Evolutionary conservation across 2,329 filamentous ascomycete species (phyloP), one percentile per base, ranked within the genome.

Genomic region (Apiospora phragmitis): DNA sequence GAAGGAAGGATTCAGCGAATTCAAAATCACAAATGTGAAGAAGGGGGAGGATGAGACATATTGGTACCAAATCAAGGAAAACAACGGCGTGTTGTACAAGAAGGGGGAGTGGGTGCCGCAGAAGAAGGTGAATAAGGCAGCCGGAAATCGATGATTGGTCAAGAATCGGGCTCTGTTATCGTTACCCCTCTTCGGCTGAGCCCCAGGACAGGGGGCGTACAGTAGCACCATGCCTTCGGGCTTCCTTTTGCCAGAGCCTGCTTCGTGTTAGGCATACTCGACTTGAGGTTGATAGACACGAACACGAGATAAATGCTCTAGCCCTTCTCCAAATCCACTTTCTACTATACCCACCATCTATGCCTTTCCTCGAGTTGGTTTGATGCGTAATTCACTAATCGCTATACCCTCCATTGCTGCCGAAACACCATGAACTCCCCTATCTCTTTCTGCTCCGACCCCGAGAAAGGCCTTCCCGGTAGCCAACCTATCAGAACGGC

Each of bases 1-100:
- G 4, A n/a, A 24, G 8, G 1, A 24, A 59, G 4, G 0, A 2
- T 7, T 7, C 29, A 4, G 3, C 4, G 12, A 1, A 16, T 9
- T 21, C 7, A 21, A 35, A 12, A 62, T 62, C 4, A 32, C 29
- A n/a, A 29, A 4, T 62, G 51, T 55, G 49, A 59, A 59, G 16
- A 21, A n/a, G 51, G 29, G 16, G 12, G 49, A 62, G 55, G 8
- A 38, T 18, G 29, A 32, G 14, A 7, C 3, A 32, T 55, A 21
- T 9, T 4, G 1, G 51, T 55, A 55, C 26, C 51, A 55, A 6
- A 32, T 55, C 14, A 18, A 32, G 29, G 14, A 18, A 32, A 32
- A 2, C 26, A 32, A 32, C 4, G 26, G 9, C 8, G 12, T 5
- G 1, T 3, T 38, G 29, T 62, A 62, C 32, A 62, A 12, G 1